Base-by-base conservation (phyloP, 1,139 yeast species). In the Candida pseudoviswanathii region DNA sequence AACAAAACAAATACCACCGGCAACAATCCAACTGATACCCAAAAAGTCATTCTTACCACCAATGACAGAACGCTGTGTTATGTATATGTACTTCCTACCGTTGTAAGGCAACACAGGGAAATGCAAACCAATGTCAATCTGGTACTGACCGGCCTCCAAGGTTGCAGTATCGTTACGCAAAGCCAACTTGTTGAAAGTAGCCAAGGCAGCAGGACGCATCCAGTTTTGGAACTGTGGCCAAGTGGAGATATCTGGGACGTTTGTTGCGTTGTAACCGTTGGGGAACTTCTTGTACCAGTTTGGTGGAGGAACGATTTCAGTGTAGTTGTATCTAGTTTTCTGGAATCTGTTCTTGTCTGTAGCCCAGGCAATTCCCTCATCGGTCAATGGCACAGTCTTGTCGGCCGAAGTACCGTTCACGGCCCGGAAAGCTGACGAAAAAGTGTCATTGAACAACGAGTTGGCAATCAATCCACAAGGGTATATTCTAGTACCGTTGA, bases 181-280 rank as follows among this genome's bases (percentile, higher is more conserved):
- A 3, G 87, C 90, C 63, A 94, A 73, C 67, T 91, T 91, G 61
- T 89, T 83, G 64, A 95, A 94, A 30, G 84, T 84, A 7, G 98
- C 86, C 54, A 95, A 77, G 0, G 94, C 98, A 3, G 97, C 86
- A 2, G 98, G 86, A 61, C 91, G 84, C 97, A 94, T 92, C 99
- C 99, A 94, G 66, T 92, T 94, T 70, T 94, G 98, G 64, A 94
- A 85, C 61, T 89, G 90, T 49, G 61, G 63, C 81, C 86, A 80
- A 7, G 69, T 66, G 1, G 83, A 73, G 39, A 87, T 62, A 58
- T 83, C 81, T 1, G 89, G 89, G 51, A 87, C 60, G 62, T 86
- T 86, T 3, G 78, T 75, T 32, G 74, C 80, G 29, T 84, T 86
- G 64, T 87, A 87, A 1, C 94, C 94, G 50, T 86, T 65, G 1